A percentile compares a stretch with the other conserved stretches of the same genome.
Conservation (phyloP, 257 asterid genomes). For the Primulina tabacum region DNA sequence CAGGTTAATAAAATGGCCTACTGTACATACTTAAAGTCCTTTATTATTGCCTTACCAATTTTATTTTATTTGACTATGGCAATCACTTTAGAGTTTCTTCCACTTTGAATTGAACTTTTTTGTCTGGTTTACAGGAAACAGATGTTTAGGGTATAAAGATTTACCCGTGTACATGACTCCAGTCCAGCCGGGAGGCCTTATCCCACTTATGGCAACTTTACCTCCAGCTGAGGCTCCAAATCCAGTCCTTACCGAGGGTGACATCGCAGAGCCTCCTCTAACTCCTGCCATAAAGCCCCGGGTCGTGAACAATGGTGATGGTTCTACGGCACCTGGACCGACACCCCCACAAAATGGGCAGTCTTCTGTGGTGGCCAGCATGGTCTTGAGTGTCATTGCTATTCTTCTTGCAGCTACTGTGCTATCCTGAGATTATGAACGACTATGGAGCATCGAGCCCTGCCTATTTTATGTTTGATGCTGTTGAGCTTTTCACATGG, state of each 20-base stretch:
- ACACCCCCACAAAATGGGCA: slow-evolving; percentile 52
- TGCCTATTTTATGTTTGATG: slow-evolving; percentile 19
- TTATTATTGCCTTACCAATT: not conserved
- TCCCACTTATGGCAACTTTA: slow-evolving; percentile 31
- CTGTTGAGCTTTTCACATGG: not conserved
- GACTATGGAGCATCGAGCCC: slow-evolving; percentile 1
- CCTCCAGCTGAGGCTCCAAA: slow-evolving; percentile 86
- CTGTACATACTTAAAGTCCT: not conserved
- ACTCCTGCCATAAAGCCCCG: slow-evolving; percentile 50
- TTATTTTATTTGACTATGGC: not conserved
- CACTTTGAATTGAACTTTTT: slow-evolving; percentile 1
- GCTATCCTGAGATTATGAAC: slow-evolving; percentile 27
- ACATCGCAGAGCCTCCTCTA: slow-evolving; percentile 68
- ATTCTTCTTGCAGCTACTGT: slow-evolving; percentile 41
- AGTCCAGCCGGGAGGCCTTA: slow-evolving; percentile 50
- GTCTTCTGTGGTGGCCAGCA: slow-evolving; percentile 40
- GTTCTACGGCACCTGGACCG: slow-evolving; percentile 39
- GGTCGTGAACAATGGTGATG: slow-evolving; percentile 15
- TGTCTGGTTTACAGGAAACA: slow-evolving; percentile 50
- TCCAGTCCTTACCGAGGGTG: slow-evolving; percentile 49
- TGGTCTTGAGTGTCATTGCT: slow-evolving; percentile 38
- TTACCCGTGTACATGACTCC: slow-evolving; percentile 60
- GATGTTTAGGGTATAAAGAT: slow-evolving; percentile 52
- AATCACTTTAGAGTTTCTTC: not conserved
- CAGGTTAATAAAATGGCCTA: not conserved